Evolutionary conservation across 2,329 filamentous ascomycete species (phyloP).

Genomic region (Amauroascus niger): DNA sequence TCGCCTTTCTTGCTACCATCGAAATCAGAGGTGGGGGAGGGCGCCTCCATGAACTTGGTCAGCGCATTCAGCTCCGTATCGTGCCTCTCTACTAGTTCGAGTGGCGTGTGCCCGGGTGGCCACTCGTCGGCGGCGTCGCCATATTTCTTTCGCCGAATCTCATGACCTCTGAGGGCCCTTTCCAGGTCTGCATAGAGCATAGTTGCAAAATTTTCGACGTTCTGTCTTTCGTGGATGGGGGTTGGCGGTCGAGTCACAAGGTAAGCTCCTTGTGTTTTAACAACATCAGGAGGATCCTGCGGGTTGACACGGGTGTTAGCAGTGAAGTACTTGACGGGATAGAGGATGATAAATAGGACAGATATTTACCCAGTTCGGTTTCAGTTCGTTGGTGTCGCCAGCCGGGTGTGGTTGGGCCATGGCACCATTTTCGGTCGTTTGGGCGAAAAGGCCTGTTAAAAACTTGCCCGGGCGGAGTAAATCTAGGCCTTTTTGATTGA

Average conservation of each 20-base stretch:
- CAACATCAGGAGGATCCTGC: not conserved
- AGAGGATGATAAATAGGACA: constrained; percentile 1
- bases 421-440: not conserved
- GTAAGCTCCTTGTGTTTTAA: not conserved
- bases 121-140: not conserved
- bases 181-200: not conserved
- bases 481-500: not conserved
- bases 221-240: not conserved
- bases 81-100: not conserved
- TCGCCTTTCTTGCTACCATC: not conserved
- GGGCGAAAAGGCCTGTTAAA: not conserved
- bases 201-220: not conserved
- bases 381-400: not conserved
- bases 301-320: not conserved
- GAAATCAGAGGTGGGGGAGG: not conserved
- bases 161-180: not conserved
- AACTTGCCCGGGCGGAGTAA: not conserved
- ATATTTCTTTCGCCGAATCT: not conserved
- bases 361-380: not conserved
- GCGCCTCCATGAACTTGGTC: not conserved
- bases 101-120: not conserved
- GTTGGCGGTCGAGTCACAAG: not conserved
- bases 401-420: not conserved
- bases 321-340: not conserved
- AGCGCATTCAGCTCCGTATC: not conserved